Base-by-base conservation (phyloP, 106 monocot genomes). In the Narthecium ossifragum region DNA sequence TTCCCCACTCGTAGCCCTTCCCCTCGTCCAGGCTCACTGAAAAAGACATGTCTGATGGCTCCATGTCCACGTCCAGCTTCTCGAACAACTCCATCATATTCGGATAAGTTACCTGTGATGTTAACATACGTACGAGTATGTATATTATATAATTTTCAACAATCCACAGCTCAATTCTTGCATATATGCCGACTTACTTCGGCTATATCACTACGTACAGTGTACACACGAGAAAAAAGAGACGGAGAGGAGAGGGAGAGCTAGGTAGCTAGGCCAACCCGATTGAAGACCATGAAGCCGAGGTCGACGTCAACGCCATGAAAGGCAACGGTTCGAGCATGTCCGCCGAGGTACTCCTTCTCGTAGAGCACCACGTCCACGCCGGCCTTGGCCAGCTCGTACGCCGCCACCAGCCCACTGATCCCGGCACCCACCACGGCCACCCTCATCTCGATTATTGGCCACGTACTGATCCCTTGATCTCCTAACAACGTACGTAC, bases 41-140 rank as follows among this genome's bases (percentile, higher is more conserved):
- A 62, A 96, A 90, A 3, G 94, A 96, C 94, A 96, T 86, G 51
- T 96, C 94, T 0, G 86, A 90, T 5, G 4, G 41, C 75, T 86
- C 86, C 86, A 96, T 96, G 22, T 96, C 90, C 0, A 86, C 66
- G 0, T 60, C 94, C 6, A 90, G 69, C 1, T 34, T 65, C 48
- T 96, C 90, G 27, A 90, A 90, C 5, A 86, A 65, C 46, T 86
- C 83, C 78, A 86, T 71, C 94, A 86, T 86, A 55, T 90, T 90
- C 2, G 94, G 94, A 56, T 96, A 90, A 3, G 94, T 96, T 8
- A 96, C 90, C 94, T 96, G 73, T 43, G 10, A 43, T 17, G 10
- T 43, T 43, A 0, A 17, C 4, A 25, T 20, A 45, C 25, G 17
- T 32, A 17, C 1, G 23, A 11, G 12, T 54, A 21, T 26, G 1